These are phyloP conservation scores for Suaeda aralocaspica DNA, from an alignment of 148 eudicot genomes.

Conservation along the genomic window DNA sequence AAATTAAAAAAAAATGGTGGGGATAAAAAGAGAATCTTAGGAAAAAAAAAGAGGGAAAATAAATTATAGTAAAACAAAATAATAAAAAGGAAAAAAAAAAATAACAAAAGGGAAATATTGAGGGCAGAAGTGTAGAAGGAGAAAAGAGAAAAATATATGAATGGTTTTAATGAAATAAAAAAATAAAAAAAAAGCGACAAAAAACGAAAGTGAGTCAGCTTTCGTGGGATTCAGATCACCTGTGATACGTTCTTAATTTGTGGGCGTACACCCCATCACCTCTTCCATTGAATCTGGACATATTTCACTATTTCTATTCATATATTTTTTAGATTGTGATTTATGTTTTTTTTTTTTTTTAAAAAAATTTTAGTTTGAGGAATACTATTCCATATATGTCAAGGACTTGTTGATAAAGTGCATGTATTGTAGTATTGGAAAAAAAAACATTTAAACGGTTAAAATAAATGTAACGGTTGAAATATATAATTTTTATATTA, in stretches of 20 bases:
- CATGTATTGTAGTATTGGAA: too few relatives aligned
- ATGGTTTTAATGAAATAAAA: neutral
- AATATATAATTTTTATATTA: too few relatives aligned
- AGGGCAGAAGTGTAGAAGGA: neutral
- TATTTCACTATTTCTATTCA: slow-evolving; percentile 15
- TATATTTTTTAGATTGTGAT: too few relatives aligned
- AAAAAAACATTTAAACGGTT: too few relatives aligned
- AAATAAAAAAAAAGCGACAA: neutral
- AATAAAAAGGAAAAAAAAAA: neutral
- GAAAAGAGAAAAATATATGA: neutral
- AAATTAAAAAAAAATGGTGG: neutral
- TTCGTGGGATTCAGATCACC: slow-evolving; percentile 11
- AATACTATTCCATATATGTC: too few relatives aligned
- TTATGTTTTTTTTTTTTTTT: too few relatives aligned
- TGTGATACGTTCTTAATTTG: neutral
- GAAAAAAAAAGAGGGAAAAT: neutral
- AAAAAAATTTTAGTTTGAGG: too few relatives aligned
- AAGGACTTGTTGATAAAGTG: too few relatives aligned
- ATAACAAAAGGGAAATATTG: too few relatives aligned
- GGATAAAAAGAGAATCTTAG: neutral
- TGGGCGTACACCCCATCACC: neutral
- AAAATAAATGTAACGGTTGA: too few relatives aligned
- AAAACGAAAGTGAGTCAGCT: neutral
- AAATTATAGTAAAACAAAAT: neutral
- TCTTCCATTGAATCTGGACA: slow-evolving; percentile 24